Percentiles rank a stretch among this genome's conserved stretches.
phyloP scores from a whole-genome alignment of 768 basidiomycete genomes.

The Lactifluus subvellereus region DNA sequence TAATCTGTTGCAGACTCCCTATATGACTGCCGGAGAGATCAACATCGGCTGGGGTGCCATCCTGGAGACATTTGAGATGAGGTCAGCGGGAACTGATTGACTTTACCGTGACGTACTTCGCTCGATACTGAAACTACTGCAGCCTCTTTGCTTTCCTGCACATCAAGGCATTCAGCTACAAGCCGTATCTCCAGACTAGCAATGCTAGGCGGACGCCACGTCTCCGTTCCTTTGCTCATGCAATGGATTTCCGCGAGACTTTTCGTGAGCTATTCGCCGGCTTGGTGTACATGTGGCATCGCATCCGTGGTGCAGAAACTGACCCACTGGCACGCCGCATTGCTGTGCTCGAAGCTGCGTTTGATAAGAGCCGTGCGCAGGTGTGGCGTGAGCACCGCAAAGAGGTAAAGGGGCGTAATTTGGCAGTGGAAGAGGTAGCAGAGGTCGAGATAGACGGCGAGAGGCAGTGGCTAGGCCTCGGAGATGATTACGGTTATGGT shows the following conservation, averaged over 20 bases:
- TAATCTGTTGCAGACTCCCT: slow-evolving; percentile 41
- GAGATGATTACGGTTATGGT: slow-evolving; percentile 43
- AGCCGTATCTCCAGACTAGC: slow-evolving; percentile 42
- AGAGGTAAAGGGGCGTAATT: slow-evolving; percentile 5
- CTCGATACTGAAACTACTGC: not conserved
- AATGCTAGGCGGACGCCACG: slow-evolving; percentile 44
- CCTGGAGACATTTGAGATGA: slow-evolving; percentile 71
- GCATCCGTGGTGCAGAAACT: slow-evolving; percentile 51
- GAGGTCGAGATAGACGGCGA: slow-evolving; percentile 37
- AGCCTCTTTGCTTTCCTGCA: slow-evolving; percentile 67
- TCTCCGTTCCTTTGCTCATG: slow-evolving; percentile 53
- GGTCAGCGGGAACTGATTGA: slow-evolving; percentile 37
- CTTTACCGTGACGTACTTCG: not conserved
- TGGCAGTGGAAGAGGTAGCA: slow-evolving; percentile 7
- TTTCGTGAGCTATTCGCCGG: slow-evolving; percentile 56
- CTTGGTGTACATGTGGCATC: slow-evolving; percentile 50
- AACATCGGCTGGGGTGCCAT: slow-evolving; percentile 66
- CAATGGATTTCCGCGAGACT: slow-evolving; percentile 66
- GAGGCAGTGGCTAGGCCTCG: slow-evolving; percentile 48
- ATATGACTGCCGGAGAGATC: slow-evolving; percentile 71
- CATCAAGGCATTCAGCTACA: slow-evolving; percentile 66
- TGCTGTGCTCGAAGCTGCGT: slow-evolving; percentile 34
- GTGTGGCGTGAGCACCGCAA: slow-evolving; percentile 16
- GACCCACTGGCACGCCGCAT: slow-evolving; percentile 39
- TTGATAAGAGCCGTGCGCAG: slow-evolving; percentile 30